Percentiles rank a stretch among this genome's conserved stretches.
These are phyloP conservation scores for Sporisorium iseilematis-ciliati DNA, from an alignment of 1,284 basidiomycete genomes.

Conservation along the genomic window DNA sequence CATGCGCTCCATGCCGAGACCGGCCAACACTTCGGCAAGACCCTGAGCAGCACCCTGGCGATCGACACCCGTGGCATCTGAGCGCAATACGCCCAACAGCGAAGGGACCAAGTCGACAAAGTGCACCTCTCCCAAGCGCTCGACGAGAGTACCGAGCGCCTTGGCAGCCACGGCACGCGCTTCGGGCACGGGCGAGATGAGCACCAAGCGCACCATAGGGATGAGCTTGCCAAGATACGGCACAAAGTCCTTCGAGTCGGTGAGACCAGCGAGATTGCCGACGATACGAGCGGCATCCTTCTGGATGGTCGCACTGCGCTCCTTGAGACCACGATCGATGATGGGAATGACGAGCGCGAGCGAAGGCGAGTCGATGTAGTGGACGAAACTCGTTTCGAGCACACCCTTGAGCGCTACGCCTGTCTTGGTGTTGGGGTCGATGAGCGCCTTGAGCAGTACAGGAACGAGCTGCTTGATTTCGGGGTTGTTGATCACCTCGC, in stretches of 20 bases:
- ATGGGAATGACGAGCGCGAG: slow-evolving; percentile 97
- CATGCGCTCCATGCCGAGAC: slow-evolving; percentile 95
- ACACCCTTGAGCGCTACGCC: slow-evolving; percentile 84
- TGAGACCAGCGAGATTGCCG: slow-evolving; percentile 89
- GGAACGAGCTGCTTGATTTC: slow-evolving; percentile 92
- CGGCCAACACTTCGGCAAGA: slow-evolving; percentile 93
- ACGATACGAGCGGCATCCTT: slow-evolving; percentile 97
- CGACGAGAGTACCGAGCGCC: slow-evolving; percentile 95
- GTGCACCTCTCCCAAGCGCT: slow-evolving; percentile 91
- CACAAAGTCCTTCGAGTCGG: slow-evolving; percentile 96
- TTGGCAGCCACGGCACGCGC: slow-evolving; percentile 97
- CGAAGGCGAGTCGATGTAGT: slow-evolving; percentile 98
- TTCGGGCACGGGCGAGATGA: slow-evolving; percentile 91
- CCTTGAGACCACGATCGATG: slow-evolving; percentile 89
- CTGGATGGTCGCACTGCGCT: slow-evolving; percentile 92
- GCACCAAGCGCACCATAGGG: slow-evolving; percentile 89
- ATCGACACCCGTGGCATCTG: slow-evolving; percentile 94
- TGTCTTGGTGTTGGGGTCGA: slow-evolving; percentile 91
- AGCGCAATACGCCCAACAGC: slow-evolving; percentile 89
- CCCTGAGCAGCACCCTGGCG: slow-evolving; percentile 98
- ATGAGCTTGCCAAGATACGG: slow-evolving; percentile 90
- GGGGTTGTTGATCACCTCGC: slow-evolving; percentile 76
- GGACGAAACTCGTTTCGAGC: slow-evolving; percentile 94
- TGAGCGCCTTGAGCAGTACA: slow-evolving; percentile 92
- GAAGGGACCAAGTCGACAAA: slow-evolving; percentile 95